These are phyloP conservation scores for Clitoria ternatea DNA, from an alignment of 306 rosid genomes.

Conservation along the genomic window DNA sequence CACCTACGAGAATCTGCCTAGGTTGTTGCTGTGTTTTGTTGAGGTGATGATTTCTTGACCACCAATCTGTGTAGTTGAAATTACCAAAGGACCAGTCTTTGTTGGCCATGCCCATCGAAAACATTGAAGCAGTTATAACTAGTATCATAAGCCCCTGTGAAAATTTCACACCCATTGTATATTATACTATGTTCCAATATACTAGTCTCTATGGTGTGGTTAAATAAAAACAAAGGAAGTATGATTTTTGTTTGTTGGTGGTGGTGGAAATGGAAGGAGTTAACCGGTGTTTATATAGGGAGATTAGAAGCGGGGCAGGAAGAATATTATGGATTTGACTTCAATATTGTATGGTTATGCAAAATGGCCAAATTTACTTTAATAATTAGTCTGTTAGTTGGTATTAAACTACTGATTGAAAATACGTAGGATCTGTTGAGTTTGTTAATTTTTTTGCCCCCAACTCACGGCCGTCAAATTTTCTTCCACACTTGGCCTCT, in stretches of 20 bases:
- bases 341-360: not conserved
- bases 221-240: not conserved
- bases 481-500: too few species aligned
- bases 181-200: too few species aligned
- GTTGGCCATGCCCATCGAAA: conserved; percentile 27
- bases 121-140: too few species aligned
- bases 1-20: conserved; percentile 48
- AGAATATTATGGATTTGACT: too few species aligned
- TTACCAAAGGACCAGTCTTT: conserved; percentile 40
- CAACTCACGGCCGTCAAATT: too few species aligned
- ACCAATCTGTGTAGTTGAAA: conserved; percentile 37
- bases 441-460: too few species aligned
- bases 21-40: conserved; percentile 28
- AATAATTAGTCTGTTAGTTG: not conserved
- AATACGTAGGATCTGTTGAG: not conserved
- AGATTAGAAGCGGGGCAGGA: not conserved
- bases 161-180: conserved; percentile 22
- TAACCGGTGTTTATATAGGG: not conserved
- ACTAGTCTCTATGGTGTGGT: not conserved
- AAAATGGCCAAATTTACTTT: not conserved
- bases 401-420: not conserved
- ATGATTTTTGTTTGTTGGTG: not conserved
- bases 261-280: not conserved
- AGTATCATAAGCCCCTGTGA: not conserved
- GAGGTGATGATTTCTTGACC: conserved; percentile 22